Evolutionary conservation across 2,329 filamentous ascomycete species (phyloP), one percentile per base, ranked within the genome.

Genomic region (Curvularia eragrostidis): DNA sequence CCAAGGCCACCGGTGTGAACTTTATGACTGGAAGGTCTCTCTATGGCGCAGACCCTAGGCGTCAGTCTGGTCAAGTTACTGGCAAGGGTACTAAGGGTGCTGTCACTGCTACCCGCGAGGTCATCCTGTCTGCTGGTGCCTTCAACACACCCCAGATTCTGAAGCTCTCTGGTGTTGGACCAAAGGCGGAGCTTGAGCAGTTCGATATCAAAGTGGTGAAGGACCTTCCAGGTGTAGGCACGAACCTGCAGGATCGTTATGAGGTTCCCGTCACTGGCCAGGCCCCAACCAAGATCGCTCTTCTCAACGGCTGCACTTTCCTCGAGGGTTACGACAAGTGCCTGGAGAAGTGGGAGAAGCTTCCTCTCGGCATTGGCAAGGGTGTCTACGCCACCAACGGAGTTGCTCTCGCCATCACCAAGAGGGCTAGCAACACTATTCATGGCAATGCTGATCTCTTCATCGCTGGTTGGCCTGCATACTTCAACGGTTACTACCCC

Each of bases 81-180:
- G 55, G 46, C 24, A 60, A 52, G 21, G 66, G 64, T 3, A 62
- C 52, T 3, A 54, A 54, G 44, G 78, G 79, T 6, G 48, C 56
- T 12, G 71, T 69, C 41, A 64, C 48, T 41, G 69, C 71, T 13
- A 63, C 64, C 13, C 52, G 61, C 4, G 71, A 73, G 38, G 67
- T 73, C 46, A 71, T 73, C 32, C 19, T 72, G 26, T 62, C 69
- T 7, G 68, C 61, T 5, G 87, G 87, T 15, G 81, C 85, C 0
- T 89, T 85, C 72, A 86, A 89, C 71, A 83, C 83, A 0, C 86
- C 87, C 1, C 87, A 89, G 71, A 72, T 90, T 5, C 81, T 90
- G 79, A 87, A 56, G 87, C 65, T 71, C 39, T 85, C 81, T 50
- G 88, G 88, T n/a, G 81, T 90, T 32, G 87, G 87, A 0, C 85